Evolutionary conservation across 805 yeast species (phyloP).

Genomic region (Cyberlindnera xishuangbannaensis): DNA sequence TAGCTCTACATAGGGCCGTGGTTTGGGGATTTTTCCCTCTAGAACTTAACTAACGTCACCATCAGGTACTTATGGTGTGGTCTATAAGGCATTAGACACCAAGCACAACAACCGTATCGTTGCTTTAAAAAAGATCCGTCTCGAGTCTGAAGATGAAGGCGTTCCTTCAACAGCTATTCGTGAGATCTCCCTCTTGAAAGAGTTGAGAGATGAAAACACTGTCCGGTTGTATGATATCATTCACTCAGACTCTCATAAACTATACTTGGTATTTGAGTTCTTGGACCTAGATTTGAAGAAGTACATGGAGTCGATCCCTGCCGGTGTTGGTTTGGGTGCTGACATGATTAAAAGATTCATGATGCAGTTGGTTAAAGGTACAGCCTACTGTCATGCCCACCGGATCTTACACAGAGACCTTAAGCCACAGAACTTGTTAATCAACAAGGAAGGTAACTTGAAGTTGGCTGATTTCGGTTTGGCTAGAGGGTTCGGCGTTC

Average conservation of each 20-base stretch:
- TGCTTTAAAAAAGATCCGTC: slow-evolving; percentile 89
- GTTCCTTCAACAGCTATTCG: slow-evolving; percentile 98
- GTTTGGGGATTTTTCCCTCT: too few species aligned
- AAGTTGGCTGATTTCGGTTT: slow-evolving; percentile 91
- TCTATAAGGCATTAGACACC: slow-evolving; percentile 89
- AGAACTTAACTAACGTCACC: slow-evolving; percentile 3
- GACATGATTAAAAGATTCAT: slow-evolving; percentile 88
- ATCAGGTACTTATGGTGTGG: slow-evolving; percentile 86
- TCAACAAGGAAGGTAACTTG: slow-evolving; percentile 92
- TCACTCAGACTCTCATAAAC: slow-evolving; percentile 88
- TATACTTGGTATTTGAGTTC: slow-evolving; percentile 89
- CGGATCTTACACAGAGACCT: slow-evolving; percentile 92
- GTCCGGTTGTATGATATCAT: slow-evolving; percentile 90
- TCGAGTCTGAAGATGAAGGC: slow-evolving; percentile 97
- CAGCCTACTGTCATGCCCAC: slow-evolving; percentile 90
- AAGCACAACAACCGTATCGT: slow-evolving; percentile 90
- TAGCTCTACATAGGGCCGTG: too few species aligned
- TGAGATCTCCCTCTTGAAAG: slow-evolving; percentile 91
- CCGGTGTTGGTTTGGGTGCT: slow-evolving; percentile 83
- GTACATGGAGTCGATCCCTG: slow-evolving; percentile 94
- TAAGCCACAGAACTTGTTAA: slow-evolving; percentile 92
- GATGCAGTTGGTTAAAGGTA: slow-evolving; percentile 88
- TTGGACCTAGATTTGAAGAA: slow-evolving; percentile 92
- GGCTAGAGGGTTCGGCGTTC: slow-evolving; percentile 97
- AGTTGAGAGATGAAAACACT: slow-evolving; percentile 88